Base-by-base conservation (phyloP, 2,329 filamentous ascomycete genomes). In the Dryadomyces quercus-mongolicae region DNA sequence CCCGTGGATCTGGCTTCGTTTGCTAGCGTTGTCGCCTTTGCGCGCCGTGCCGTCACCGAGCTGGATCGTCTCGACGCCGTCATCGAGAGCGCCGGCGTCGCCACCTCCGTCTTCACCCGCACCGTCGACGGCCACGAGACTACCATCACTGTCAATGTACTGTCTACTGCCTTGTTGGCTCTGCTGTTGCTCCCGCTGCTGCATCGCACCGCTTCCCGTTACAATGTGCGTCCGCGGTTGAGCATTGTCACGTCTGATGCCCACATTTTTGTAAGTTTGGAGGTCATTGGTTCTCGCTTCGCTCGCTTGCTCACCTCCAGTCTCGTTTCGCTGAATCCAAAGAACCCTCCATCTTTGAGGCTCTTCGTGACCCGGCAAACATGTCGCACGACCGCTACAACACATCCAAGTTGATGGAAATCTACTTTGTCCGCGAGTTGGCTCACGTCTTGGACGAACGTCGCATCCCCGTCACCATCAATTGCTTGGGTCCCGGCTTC, bases 1-100 rank as follows among this genome's bases (percentile, higher is more conserved):
- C 53, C 66, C 12, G 60, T 81, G 5, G 76, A 81, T 59, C 68
- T 80, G 59, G 61, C 59, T 15, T 71, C 66, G 18, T 76, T 74
- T 59, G 68, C 69, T 3, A 74, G 70, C 36, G 69, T 80, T 42
- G 63, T 66, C 51, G 63, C 62, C 1, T 80, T 82, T 56, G 62
- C 60, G 49, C 20, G 42, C 8, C 60, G 64, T 16, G 64, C 60
- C 8, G 56, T 55, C 2, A n/a, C 9, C 6, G 56, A 57, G 46
- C 60, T 75, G 34, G 66, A 68, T 4, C 62, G 74, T 10, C 60
- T 76, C 18, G 73, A 76, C 55, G 63, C 67, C 2, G 57, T 76
- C 0, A 55, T 76, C 8, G 64, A 67, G 50, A 76, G 74, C 51
- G 74, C 73, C 1, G 66, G 64, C 18, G 53, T 72, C 1, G 59